phyloP scores from a whole-genome alignment of 805 yeast species.

The Candida succiphila region DNA sequence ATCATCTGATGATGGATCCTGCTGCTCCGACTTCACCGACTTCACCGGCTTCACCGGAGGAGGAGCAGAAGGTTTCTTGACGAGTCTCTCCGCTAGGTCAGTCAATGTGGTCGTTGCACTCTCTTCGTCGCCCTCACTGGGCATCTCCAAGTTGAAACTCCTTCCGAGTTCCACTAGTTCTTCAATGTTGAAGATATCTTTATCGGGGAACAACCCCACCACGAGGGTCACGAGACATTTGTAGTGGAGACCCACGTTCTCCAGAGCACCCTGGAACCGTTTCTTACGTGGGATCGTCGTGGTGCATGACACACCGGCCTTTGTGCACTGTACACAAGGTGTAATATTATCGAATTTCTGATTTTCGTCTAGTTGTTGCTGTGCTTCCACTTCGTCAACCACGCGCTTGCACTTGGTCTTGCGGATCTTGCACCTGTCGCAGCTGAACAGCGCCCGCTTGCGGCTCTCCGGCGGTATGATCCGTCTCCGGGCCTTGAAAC shows the following conservation, averaged over 20 bases:
- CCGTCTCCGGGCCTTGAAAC: too few relatives aligned
- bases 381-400: conserved; percentile 5
- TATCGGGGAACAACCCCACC: conserved; percentile 32
- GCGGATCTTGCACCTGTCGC: conserved; percentile 34
- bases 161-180: conserved; percentile 28
- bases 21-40: background rate
- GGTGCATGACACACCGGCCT: conserved; percentile 27
- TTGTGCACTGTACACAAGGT: conserved; percentile 29
- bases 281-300: conserved; percentile 33
- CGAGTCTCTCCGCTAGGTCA: conserved; percentile 1
- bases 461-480: conserved; percentile 21
- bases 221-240: conserved; percentile 28
- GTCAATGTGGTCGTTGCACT: background rate
- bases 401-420: conserved; percentile 32
- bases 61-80: too few relatives aligned
- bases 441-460: conserved; percentile 32
- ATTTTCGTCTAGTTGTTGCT: conserved; percentile 16
- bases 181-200: conserved; percentile 32
- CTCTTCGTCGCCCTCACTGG: conserved; percentile 8
- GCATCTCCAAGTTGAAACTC: conserved; percentile 25
- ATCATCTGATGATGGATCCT: too few relatives aligned
- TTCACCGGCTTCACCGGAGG: background rate
- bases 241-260: conserved; percentile 32
- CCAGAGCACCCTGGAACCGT: conserved; percentile 30
- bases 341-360: conserved; percentile 26